Percentiles rank a stretch among this genome's conserved stretches.
These are phyloP conservation scores for Petunia hybrid DNA, from an alignment of 305 asterid genomes.

Conservation along the genomic window DNA sequence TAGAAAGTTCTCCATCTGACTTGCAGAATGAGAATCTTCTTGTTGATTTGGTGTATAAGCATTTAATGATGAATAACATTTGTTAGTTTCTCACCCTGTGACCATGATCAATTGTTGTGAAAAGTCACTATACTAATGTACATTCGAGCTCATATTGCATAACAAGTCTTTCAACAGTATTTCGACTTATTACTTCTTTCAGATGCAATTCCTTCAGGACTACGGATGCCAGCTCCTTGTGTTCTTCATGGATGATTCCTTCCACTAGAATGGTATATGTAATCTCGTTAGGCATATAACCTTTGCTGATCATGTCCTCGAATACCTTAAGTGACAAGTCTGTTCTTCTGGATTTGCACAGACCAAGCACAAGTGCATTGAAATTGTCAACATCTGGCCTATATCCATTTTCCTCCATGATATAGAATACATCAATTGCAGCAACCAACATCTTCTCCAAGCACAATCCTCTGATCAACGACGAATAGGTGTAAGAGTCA, in stretches of 20 bases:
- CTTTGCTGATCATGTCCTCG: conserved; percentile 67
- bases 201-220: conserved; percentile 68
- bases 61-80: conserved; percentile 5
- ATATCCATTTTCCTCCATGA: conserved; percentile 66
- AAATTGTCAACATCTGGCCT: conserved; percentile 65
- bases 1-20: conserved; percentile 14
- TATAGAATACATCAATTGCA: conserved; percentile 62
- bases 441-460: conserved; percentile 76
- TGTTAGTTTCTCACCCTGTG: not conserved
- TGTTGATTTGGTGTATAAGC: conserved; percentile 28
- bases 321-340: conserved; percentile 68
- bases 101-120: not conserved
- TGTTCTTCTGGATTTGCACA: conserved; percentile 76
- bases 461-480: conserved; percentile 81
- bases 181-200: conserved; percentile 57
- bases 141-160: conserved; percentile 79
- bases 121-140: conserved; percentile 7
- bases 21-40: not conserved
- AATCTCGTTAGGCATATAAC: conserved; percentile 72
- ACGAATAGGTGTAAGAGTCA: conserved; percentile 77
- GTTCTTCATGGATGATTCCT: conserved; percentile 72
- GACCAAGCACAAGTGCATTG: conserved; percentile 80
- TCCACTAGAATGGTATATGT: conserved; percentile 77
- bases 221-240: conserved; percentile 62
- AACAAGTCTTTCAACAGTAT: conserved; percentile 64